Evolutionary conservation across 768 basidiomycete species (phyloP), one percentile per base, ranked within the genome.

Genomic region (Suillus luteus): DNA sequence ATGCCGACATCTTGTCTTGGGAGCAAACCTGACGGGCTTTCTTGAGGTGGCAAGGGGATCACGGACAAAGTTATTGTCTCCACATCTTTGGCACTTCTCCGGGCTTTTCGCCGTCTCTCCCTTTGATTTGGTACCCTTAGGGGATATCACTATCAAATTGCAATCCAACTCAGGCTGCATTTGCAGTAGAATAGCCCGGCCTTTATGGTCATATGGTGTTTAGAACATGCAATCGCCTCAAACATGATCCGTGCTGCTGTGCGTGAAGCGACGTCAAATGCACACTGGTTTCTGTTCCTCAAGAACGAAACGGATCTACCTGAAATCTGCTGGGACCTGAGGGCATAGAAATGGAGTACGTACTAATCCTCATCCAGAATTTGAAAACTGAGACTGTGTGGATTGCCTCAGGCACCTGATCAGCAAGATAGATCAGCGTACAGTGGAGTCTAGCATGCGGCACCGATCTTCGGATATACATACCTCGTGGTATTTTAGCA

Each of bases 401-500:
- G 14, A 40, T 57, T 27, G 5, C 37, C 15, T 40, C 22, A 57
- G 15, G 55, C 55, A 38, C 38, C 38, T 57, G 15, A 38, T 57
- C 9, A 57, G 37, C 24, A 57, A 40, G 22, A 27, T 57, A 27
- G 10, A 38, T 55, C 4, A 55, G 22, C 49, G 22, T 51, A 14
- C 3, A 15, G 4, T 48, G 33, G 33, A 35, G 33, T 35, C 33
- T 35, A 24, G 12, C 12, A 27, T 27, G 27, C 8, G 27, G 15
- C 15, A 17, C 49, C 24, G 3, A 27, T 51, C 17, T 40, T 24
- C 24, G 5, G 22, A 17, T 24, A 14, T 15, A 4, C 24, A 38
- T 66, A 70, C 15, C 63, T 73, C 62, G 72, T 73, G 38, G 68
- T 62, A 41, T 69, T 64, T 2, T 73, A 68, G 70, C 49, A 66